Percentiles rank a stretch among this genome's conserved stretches.
Evolutionary conservation across 2,329 filamentous ascomycete genomes (phyloP).

Genomic region (Pseudomassariella vexata): DNA sequence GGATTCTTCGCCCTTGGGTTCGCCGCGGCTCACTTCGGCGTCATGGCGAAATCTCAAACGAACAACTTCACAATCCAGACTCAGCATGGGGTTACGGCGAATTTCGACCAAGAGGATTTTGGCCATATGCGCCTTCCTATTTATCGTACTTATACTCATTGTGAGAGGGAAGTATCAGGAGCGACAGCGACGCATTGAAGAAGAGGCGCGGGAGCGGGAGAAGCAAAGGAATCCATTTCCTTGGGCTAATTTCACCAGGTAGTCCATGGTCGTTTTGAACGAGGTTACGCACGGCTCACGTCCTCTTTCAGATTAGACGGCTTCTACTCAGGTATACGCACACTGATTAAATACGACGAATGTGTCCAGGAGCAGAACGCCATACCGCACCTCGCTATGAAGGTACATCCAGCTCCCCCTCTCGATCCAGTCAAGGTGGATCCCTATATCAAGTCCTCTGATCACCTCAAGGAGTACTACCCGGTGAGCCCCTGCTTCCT

Average conservation of each 20-base stretch:
- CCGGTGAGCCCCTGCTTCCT: conserved; percentile 37
- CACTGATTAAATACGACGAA: conserved; percentile 19
- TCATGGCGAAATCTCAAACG: conserved; percentile 1
- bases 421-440: conserved; percentile 20
- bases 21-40: background rate
- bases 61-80: no score
- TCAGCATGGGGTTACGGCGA: conserved; percentile 2
- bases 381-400: conserved; percentile 11
- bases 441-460: conserved; percentile 19
- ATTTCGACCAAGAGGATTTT: conserved; percentile 1
- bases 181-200: conserved; percentile 1
- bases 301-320: conserved; percentile 14
- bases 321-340: conserved; percentile 20
- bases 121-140: background rate
- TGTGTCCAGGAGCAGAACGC: conserved; percentile 22
- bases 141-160: conserved; percentile 1
- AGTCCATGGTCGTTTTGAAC: no score
- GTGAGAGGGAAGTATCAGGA: background rate
- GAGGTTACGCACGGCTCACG: no score
- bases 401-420: conserved; percentile 15
- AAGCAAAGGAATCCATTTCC: background rate
- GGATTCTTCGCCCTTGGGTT: conserved; percentile 9
- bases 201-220: conserved; percentile 1
- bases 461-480: conserved; percentile 20
- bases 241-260: background rate